Base-by-base conservation (phyloP, 495 filamentous ascomycete species). In the Lepidopterella palustris region DNA sequence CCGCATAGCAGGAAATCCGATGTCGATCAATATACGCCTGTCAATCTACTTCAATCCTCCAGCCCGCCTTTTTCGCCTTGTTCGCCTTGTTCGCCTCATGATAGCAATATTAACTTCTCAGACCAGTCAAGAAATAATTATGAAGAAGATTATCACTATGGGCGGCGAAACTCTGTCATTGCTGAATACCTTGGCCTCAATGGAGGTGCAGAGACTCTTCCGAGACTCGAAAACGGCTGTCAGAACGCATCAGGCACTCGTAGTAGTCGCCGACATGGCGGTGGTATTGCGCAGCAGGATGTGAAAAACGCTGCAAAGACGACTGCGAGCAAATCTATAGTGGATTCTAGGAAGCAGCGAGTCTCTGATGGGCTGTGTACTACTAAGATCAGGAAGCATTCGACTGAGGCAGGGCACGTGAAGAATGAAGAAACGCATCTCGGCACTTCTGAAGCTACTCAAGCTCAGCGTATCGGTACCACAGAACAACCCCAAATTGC, bases 181-280 rank as follows among this genome's bases (percentile, higher is more conserved):
- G 55, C 49, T 47, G n/a, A 39, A 28, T 59, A 63, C 42, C 56
- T 63, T 9, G 45, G 55, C 24, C 31, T 57, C 35, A 25, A 25
- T 20, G 35, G 24, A 25, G 39, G 48, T 21, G 18, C 39, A 28
- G 55, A 47, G 23, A 23, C 55, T 1, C 52, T n/a, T 27, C 26
- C 6, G 13, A 10, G n/a, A 26, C 26, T 50, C 20, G 47, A 5
- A 24, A 1, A 15, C 26, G 21, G 15, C n/a, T 5, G 21, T 50
- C 6, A 25, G 5, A 27, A 25, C 15, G 47, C 25, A 15, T 50
- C 47, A 8, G 25, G 21, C 20, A 15, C 47, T 24, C 25, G 21
- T 24, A 50, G 26, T 13, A 21, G 9, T 25, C 18, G 18, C 13
- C 18, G 23, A 50, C 18, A 24, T 25, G 25, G 25, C 20, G 25